Evolutionary conservation across 116 monocot species (phyloP), one percentile per base, ranked within the genome.

Genomic region (Cymodocea nodosa): DNA sequence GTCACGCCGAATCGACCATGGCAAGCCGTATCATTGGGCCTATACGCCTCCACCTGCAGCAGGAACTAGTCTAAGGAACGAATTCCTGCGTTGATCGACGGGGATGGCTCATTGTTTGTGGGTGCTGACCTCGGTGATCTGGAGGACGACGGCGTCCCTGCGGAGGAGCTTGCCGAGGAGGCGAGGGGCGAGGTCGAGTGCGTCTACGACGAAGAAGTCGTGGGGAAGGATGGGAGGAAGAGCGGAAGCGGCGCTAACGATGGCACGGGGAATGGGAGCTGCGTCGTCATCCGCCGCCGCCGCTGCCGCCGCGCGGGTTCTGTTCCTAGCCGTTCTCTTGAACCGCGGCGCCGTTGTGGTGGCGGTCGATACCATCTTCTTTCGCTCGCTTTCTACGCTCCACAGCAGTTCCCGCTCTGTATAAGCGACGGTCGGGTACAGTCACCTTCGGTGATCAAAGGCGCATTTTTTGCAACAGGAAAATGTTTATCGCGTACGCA

Each of bases 1-100:
- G 95, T 95, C 51, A 95, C 56, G 10, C 95, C 95, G 56, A 95
- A 82, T 24, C 95, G 74, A n/a, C 87, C 90, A 65, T 95, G 95
- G 70, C 90, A 95, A 7, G 95, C 95, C 2, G 95, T 78, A 60
- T 95, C 95, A 61, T 90, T 78, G 7, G 83, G 74, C 60, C 87
- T 61, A 65, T 90, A 95, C 37, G 95, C 91, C 76, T 95, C 95
- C 79, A 90, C 95, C 95, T 95, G 67, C 63, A 40, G 71, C 71
- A 68, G 19, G 70, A 62, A 67, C 4, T 24, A 56, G 12, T 2
- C 17, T 17, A 53, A n/a, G 10, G 35, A 30, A 50, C 1, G 30
- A 51, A n/a, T 50, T 2, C 11, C 12, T 15, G 12, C 30, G 30
- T 1, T 44, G 19, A 34, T 5, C 34, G 35, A 52, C 52, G 10